Base-by-base conservation (phyloP, 2,329 filamentous ascomycete species). In the Fusarium goolgardi region DNA sequence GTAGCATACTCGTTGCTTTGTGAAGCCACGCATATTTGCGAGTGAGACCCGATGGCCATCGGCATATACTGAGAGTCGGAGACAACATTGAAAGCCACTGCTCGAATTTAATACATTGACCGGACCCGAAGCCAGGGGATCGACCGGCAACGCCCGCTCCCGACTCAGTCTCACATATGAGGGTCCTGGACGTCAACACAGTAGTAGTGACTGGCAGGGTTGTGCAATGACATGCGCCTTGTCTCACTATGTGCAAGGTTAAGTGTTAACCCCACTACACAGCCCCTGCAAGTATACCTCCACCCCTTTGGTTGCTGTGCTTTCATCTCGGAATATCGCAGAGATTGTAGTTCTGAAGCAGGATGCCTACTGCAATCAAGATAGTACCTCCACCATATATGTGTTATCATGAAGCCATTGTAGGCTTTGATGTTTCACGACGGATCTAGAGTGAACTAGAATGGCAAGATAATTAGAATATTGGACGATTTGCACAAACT, bases 111-210 rank as follows among this genome's bases (percentile, higher is more conserved):
- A 18, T 43, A 16, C 16, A 16, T 13, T 18, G 23, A 18, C 35
- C 41, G 35, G 46, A 18, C 60, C 60, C 54, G n/a, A 20, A 37
- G 37, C 46, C 21, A 40, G 60, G 37, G 49, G 51, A 55, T 68
- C 55, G 55, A 55, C 65, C 65, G 65, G 65, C 39, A 65, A 56
- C 43, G 54, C 25, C 65, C 54, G 55, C 59, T 53, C 32, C 37
- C 37, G 55, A 55, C 55, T 53, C n/a, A 20, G 44, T 68, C 45
- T 58, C 50, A 54, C 35, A 65, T 31, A 50, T 37, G 46, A 55
- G 23, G 23, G 21, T 18, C 51, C 18, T 39, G 23, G 15, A 20
- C 23, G 37, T 11, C 13, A 60, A 31, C 7, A 37, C 6, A 12
- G 46, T 15, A 8, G 11, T 20, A 15, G 20, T 20, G 20, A 7